Evolutionary conservation across 148 eudicot species (phyloP), one percentile per base, ranked within the genome.

Genomic region (Cornus kousa): DNA sequence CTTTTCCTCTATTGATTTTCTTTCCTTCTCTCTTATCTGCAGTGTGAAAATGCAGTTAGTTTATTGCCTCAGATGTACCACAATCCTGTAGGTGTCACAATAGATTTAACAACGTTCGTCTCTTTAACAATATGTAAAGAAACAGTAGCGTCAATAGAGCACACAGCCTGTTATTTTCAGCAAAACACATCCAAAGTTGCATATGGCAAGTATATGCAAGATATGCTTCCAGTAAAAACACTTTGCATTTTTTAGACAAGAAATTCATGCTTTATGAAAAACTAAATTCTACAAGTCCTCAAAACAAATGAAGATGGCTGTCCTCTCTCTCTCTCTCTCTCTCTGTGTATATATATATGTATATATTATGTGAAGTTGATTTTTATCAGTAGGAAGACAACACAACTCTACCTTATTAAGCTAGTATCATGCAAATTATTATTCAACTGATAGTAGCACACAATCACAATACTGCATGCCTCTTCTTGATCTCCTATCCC

Each of bases 11-110:
- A 79, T 17, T 60, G 75, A 84, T 73, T 84, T 84, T 81, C 69
- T 72, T 81, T 96, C 98, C 50, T 90, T 92, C 78, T 92, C 98
- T 79, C 78, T 81, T 77, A 92, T 87, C 99, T 95, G 91, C 85
- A 82, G 70, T 46, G 19, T 53, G 46, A 73, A 7, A 79, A 7
- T 8, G 8, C 7, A 53, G 19, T 64, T 62, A 69, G 71, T 53
- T 71, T 12, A 6, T 35, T 77, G 48, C 48, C 48, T 43, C 37
- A 35, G 37, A 35, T 35, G 37, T 35, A 2, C 16, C 43, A 33
- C 13, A 72, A 14, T 20, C 17, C 74, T 10, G 5, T 35, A 43
- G 48, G 0, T 43, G 48, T 9, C 48, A 6, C 10, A 43, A 43
- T 43, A 43, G 48, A 43, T 43, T 43, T 6, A 43, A 43, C 48